Percentiles rank a stretch among this genome's conserved stretches.
Conservation (phyloP, 257 asterid genomes). For the Handroanthus guayacan region DNA sequence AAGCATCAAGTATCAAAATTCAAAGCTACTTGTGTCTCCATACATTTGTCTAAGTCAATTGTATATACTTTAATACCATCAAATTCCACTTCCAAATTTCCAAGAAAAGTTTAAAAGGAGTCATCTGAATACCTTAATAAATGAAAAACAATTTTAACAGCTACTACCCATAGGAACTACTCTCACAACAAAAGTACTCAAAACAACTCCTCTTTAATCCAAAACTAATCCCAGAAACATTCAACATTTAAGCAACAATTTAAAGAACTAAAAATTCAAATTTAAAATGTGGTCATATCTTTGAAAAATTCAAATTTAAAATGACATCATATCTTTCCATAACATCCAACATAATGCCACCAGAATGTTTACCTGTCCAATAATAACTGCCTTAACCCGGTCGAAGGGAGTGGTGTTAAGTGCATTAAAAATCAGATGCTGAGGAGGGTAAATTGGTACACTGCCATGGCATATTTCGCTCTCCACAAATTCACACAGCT, state of each 20-base stretch:
- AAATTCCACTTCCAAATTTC: constrained; percentile 19
- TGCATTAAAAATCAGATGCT: constrained; percentile 80
- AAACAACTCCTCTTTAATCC: too few species aligned
- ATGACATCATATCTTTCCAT: too few species aligned
- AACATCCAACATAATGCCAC: neutral
- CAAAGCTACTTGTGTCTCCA: neutral
- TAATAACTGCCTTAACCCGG: constrained; percentile 81
- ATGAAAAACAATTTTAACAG: too few species aligned
- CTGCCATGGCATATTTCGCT: constrained; percentile 61
- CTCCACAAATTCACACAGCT: constrained; percentile 66
- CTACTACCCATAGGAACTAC: too few species aligned
- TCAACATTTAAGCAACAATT: too few species aligned
- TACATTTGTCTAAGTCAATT: neutral
- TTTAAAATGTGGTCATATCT: too few species aligned
- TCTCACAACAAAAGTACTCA: too few species aligned
- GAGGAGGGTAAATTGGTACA: constrained; percentile 85
- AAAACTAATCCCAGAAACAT: too few species aligned
- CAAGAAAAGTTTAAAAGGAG: too few species aligned
- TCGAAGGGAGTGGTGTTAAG: constrained; percentile 86
- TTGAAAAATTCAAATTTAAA: too few species aligned
- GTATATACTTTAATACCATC: neutral
- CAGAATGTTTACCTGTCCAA: constrained; percentile 75
- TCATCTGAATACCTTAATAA: too few species aligned
- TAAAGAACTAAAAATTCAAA: too few species aligned
- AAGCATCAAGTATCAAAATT: constrained; percentile 23